Conservation (phyloP, 2,329 filamentous ascomycete genomes). For the Arthrinium phaeospermum region DNA sequence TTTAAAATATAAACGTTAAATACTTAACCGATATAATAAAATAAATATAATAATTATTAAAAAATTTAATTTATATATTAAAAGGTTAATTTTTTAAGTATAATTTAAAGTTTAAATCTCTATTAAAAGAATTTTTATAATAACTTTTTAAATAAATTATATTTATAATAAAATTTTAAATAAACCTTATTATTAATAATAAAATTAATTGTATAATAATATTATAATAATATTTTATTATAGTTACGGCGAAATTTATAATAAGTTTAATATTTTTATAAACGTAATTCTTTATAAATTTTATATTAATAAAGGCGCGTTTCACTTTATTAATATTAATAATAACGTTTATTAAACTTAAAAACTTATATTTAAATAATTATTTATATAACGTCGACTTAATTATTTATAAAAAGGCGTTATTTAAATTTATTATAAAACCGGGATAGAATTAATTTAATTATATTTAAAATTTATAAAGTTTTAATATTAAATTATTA, state of each 20-base stretch:
- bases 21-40: neutral
- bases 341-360: too few relatives aligned
- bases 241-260: neutral
- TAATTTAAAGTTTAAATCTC: neutral
- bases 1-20: neutral
- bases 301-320: neutral
- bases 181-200: too few relatives aligned
- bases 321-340: too few relatives aligned
- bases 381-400: too few relatives aligned
- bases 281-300: too few relatives aligned
- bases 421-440: neutral
- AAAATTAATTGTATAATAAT: too few relatives aligned
- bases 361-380: too few relatives aligned
- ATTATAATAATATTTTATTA: too few relatives aligned
- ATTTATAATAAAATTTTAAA: neutral
- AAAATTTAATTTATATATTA: neutral
- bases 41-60: neutral
- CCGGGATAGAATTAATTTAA: neutral
- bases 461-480: neutral
- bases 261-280: neutral
- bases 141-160: neutral
- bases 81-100: neutral
- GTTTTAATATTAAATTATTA: neutral
- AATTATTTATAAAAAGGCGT: neutral
- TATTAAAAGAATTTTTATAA: neutral